phyloP scores from a whole-genome alignment of 345 rosid genomes.

The Eucalyptus polybractea region DNA sequence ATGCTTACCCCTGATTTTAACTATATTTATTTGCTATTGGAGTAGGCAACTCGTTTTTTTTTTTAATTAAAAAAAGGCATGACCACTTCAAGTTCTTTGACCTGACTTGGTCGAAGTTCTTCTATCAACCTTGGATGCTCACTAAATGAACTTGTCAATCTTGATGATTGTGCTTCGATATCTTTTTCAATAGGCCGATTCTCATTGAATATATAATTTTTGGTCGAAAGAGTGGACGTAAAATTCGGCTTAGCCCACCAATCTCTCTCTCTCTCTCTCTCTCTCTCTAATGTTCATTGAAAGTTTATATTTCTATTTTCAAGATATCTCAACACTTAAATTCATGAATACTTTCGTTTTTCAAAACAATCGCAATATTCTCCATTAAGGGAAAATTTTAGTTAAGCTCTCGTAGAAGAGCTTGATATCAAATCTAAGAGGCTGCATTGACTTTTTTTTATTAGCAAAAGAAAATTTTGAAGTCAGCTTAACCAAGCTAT shows the following conservation, averaged over 20 bases:
- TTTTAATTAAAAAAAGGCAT: neutral
- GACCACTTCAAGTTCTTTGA: fast-evolving
- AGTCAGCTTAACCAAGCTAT: neutral
- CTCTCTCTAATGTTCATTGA: neutral
- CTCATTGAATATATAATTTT: too few species aligned
- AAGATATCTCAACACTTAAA: neutral
- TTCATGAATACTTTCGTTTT: neutral
- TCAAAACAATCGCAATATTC: too few species aligned
- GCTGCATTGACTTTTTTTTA: neutral
- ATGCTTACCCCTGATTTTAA: neutral
- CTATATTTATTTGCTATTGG: neutral
- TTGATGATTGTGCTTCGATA: too few species aligned
- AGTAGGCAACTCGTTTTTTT: neutral
- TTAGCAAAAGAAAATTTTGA: neutral
- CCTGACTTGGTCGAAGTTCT: too few species aligned
- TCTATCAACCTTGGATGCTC: fast-evolving
- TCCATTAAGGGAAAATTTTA: neutral
- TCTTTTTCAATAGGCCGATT: too few species aligned
- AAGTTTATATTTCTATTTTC: neutral
- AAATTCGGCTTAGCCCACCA: too few species aligned
- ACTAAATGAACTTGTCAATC: too few species aligned
- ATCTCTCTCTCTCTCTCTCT: too few species aligned
- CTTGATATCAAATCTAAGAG: neutral
- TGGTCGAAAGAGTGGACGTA: too few species aligned
- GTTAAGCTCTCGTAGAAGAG: neutral